Conservation (phyloP, 768 basidiomycete genomes). For the Rhizopogon vinicolor region DNA sequence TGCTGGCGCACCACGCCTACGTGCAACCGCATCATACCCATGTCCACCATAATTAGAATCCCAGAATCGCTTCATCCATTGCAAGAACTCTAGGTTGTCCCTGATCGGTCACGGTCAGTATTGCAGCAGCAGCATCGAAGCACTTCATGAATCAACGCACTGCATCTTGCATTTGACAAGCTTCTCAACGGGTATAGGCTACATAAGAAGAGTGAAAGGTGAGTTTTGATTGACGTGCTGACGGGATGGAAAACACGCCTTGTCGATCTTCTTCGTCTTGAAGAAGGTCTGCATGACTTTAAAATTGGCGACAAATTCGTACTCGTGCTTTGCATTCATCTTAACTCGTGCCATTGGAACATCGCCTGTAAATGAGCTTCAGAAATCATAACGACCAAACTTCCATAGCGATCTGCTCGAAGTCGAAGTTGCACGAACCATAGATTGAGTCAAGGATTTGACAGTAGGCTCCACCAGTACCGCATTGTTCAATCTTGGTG, state of each 20-base stretch:
- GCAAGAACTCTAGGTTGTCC: conserved; percentile 97
- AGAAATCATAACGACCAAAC: conserved; percentile 8
- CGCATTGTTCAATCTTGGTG: conserved; percentile 91
- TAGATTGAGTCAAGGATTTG: conserved; percentile 95
- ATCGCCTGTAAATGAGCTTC: conserved; percentile 53
- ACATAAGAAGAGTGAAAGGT: conserved; percentile 8
- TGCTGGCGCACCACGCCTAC: conserved; percentile 73
- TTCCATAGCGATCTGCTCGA: conserved; percentile 13
- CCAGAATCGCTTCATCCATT: conserved; percentile 98
- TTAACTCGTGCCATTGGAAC: conserved; percentile 90
- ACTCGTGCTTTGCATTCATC: conserved; percentile 94
- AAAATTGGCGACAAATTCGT: conserved; percentile 93
- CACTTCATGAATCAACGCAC: conserved; percentile 41
- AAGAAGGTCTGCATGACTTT: conserved; percentile 93
- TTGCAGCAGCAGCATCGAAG: background rate
- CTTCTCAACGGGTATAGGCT: conserved; percentile 95
- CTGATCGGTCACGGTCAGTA: conserved; percentile 33
- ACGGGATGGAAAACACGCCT: conserved; percentile 43
- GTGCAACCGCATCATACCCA: conserved; percentile 78
- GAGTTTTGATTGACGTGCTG: conserved; percentile 1
- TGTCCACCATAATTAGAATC: conserved; percentile 86
- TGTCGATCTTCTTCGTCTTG: conserved; percentile 91
- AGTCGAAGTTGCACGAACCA: conserved; percentile 43
- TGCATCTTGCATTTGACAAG: conserved; percentile 99
- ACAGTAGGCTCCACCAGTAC: conserved; percentile 89